Conservation (phyloP, 768 basidiomycete species). For the Exidia glandulosa region DNA sequence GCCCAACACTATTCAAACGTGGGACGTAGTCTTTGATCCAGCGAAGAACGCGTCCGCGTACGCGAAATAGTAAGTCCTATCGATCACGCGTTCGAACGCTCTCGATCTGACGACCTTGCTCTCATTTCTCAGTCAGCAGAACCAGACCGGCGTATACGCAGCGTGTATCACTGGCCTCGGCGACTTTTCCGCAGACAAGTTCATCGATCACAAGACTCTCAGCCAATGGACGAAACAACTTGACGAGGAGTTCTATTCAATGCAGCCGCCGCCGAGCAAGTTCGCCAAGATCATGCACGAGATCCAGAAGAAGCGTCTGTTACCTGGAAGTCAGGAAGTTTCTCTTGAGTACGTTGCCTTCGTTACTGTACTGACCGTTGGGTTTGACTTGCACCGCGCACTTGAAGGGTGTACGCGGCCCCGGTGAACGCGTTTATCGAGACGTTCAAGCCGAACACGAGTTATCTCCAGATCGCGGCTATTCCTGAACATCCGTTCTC, state of each 20-base stretch:
- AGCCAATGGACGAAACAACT: not conserved
- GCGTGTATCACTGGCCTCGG: not conserved
- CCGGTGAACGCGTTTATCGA: not conserved
- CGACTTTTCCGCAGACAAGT: not conserved
- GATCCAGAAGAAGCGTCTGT: not conserved
- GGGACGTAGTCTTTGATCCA: not conserved
- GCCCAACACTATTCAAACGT: not conserved
- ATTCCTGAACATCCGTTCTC: constrained; percentile 34
- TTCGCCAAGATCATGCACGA: not conserved
- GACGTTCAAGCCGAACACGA: not conserved
- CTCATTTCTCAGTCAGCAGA: not conserved
- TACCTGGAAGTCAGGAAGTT: not conserved
- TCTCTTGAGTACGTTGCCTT: not conserved
- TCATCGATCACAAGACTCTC: not conserved
- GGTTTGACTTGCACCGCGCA: not conserved
- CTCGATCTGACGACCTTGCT: too few species aligned
- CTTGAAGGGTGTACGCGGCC: not conserved
- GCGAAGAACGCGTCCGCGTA: not conserved
- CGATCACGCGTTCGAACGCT: not conserved
- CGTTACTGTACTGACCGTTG: not conserved
- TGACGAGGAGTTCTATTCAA: constrained; percentile 1
- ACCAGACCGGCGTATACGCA: not conserved
- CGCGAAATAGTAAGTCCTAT: not conserved
- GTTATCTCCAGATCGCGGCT: constrained; percentile 22
- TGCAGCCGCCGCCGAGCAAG: not conserved